Evolutionary conservation across 2,329 filamentous ascomycete genomes (phyloP).

Genomic region (Didymella pomorum): DNA sequence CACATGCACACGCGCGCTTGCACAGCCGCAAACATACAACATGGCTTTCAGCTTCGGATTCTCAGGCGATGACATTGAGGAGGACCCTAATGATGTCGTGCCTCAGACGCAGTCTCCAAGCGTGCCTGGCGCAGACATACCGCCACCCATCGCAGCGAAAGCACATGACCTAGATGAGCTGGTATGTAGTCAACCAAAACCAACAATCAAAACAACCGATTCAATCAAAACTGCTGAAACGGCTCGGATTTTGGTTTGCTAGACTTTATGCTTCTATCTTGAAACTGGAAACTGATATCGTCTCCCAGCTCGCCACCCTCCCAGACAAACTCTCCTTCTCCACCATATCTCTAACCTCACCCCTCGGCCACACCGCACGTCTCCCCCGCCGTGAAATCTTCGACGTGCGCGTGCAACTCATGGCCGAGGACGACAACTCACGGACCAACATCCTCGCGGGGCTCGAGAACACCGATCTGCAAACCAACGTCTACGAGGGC

Average conservation of each 20-base stretch:
- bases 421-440: constrained; percentile 68
- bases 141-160: constrained; percentile 48
- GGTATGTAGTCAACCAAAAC: constrained; percentile 48
- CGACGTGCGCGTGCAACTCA: constrained; percentile 82
- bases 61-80: constrained; percentile 65
- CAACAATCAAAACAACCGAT: too few relatives aligned
- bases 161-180: constrained; percentile 57
- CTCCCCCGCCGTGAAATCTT: constrained; percentile 80
- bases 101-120: constrained; percentile 17
- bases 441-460: constrained; percentile 41
- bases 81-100: constrained; percentile 51
- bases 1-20: constrained; percentile 10
- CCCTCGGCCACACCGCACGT: constrained; percentile 61
- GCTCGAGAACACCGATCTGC: constrained; percentile 71
- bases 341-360: constrained; percentile 67
- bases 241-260: too few relatives aligned
- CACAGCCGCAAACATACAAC: constrained; percentile 10
- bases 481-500: constrained; percentile 83
- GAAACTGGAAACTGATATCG: neutral
- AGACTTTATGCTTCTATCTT: too few relatives aligned
- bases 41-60: constrained; percentile 66
- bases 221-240: too few relatives aligned
- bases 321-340: constrained; percentile 79
- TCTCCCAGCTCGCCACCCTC: constrained; percentile 61
- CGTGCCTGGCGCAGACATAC: constrained; percentile 20